These are phyloP conservation scores for Penicillium frequentans DNA, from an alignment of 2,329 filamentous ascomycete species.

Conservation along the genomic window DNA sequence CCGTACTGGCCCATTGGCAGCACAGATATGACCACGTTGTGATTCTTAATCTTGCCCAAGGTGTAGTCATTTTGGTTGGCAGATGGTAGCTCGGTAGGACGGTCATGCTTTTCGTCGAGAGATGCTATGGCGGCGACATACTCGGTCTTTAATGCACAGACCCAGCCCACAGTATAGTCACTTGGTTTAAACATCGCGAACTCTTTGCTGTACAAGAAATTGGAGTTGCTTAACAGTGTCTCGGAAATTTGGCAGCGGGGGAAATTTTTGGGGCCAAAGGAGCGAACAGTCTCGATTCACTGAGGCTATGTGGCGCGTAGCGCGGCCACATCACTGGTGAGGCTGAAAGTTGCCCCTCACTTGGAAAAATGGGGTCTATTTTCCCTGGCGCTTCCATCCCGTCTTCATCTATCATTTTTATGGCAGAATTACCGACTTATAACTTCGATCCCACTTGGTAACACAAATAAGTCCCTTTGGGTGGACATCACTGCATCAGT, in stretches of 20 bases:
- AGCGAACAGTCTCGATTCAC: background rate
- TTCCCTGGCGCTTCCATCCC: background rate
- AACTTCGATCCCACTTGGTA: background rate
- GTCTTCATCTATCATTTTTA: background rate
- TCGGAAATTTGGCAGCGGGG: background rate
- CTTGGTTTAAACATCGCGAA: background rate
- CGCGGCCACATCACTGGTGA: background rate
- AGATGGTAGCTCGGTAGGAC: slow-evolving; percentile 10
- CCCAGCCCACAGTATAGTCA: slow-evolving; percentile 47
- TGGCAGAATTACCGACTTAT: background rate
- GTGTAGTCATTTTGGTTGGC: slow-evolving; percentile 31
- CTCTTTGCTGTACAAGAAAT: background rate
- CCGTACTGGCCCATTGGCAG: slow-evolving; percentile 32
- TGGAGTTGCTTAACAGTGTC: background rate
- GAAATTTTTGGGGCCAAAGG: background rate
- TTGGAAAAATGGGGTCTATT: background rate
- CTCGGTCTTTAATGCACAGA: slow-evolving; percentile 43
- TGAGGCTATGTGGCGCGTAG: background rate
- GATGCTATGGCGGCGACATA: slow-evolving; percentile 40
- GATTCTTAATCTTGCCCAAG: slow-evolving; percentile 27
- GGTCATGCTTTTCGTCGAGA: slow-evolving; percentile 42
- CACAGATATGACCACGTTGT: slow-evolving; percentile 31
- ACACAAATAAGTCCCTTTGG: background rate
- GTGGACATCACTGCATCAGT: background rate
- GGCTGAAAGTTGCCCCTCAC: background rate